phyloP scores from a whole-genome alignment of 352 stramenopile species.

The Phytopythium oedochilum region DNA sequence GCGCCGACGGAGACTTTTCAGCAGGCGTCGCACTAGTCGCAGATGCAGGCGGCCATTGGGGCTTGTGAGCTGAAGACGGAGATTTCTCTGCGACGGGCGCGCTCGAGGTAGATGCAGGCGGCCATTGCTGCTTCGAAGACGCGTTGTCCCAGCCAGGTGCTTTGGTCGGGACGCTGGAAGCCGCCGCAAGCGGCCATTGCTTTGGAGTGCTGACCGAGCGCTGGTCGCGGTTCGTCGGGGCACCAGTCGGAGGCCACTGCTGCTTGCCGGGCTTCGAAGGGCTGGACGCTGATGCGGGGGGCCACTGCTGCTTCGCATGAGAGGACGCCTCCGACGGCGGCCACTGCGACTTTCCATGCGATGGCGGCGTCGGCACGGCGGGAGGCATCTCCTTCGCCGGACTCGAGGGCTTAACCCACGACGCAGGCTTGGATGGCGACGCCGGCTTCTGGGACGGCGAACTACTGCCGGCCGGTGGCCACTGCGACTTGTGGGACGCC shows the following conservation, averaged over 20 bases:
- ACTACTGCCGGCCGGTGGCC: conserved; percentile 13
- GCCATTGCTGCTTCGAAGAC: conserved; percentile 29
- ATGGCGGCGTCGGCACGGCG: conserved; percentile 8
- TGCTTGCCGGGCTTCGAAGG: conserved; percentile 4
- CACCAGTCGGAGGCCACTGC: not conserved
- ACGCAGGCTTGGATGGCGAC: not conserved
- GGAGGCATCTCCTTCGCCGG: conserved; percentile 7
- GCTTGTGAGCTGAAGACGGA: conserved; percentile 12
- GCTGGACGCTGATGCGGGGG: conserved; percentile 5
- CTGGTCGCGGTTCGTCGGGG: not conserved
- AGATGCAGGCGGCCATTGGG: conserved; percentile 28
- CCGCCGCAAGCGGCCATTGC: not conserved
- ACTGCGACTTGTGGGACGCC: conserved; percentile 18
- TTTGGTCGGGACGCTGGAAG: not conserved
- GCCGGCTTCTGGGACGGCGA: not conserved
- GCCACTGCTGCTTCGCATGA: conserved; percentile 13
- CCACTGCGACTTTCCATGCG: conserved; percentile 15
- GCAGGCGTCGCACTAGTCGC: conserved; percentile 5
- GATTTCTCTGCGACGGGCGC: conserved; percentile 11
- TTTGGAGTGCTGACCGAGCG: not conserved
- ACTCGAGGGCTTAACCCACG: conserved; percentile 5
- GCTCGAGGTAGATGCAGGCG: conserved; percentile 19
- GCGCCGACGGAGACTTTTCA: conserved; percentile 32
- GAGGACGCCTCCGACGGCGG: conserved; percentile 5
- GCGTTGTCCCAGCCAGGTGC: not conserved